Evolutionary conservation across 2,329 filamentous ascomycete species (phyloP).

Genomic region (Hirsutella thompsonii): DNA sequence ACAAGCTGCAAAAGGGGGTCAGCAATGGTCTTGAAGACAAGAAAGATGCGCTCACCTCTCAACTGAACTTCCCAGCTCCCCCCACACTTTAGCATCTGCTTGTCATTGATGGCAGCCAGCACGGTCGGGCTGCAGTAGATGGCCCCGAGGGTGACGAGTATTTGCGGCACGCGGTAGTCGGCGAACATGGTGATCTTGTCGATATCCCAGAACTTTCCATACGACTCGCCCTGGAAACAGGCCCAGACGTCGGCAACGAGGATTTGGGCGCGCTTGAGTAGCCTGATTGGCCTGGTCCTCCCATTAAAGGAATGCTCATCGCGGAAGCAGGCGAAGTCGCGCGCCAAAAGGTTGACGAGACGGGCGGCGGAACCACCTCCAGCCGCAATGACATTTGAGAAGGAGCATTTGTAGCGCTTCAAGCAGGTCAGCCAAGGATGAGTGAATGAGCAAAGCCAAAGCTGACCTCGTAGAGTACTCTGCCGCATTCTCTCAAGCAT

Average conservation of each 20-base stretch:
- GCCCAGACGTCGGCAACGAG: constrained; percentile 95
- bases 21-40: not conserved
- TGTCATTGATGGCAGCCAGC: constrained; percentile 53
- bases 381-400: constrained; percentile 58
- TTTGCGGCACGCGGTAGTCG: constrained; percentile 93
- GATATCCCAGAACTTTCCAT: constrained; percentile 78
- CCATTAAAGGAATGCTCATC: constrained; percentile 69
- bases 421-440: not conserved
- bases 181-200: constrained; percentile 97
- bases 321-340: constrained; percentile 73
- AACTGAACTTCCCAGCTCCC: constrained; percentile 76
- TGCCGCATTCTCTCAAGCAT: constrained; percentile 73
- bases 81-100: constrained; percentile 55
- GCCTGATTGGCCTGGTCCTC: constrained; percentile 54
- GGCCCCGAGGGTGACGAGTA: constrained; percentile 71
- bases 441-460: not conserved
- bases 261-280: constrained; percentile 93
- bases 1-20: constrained; percentile 41
- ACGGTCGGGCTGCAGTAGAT: constrained; percentile 74
- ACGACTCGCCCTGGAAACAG: constrained; percentile 71
- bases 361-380: constrained; percentile 69
- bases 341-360: constrained; percentile 74
- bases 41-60: constrained; percentile 42
- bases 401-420: constrained; percentile 63
- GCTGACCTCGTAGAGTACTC: constrained; percentile 63